Evolutionary conservation across 345 rosid genomes (phyloP).

Genomic region (Geranium rotundifolium): DNA sequence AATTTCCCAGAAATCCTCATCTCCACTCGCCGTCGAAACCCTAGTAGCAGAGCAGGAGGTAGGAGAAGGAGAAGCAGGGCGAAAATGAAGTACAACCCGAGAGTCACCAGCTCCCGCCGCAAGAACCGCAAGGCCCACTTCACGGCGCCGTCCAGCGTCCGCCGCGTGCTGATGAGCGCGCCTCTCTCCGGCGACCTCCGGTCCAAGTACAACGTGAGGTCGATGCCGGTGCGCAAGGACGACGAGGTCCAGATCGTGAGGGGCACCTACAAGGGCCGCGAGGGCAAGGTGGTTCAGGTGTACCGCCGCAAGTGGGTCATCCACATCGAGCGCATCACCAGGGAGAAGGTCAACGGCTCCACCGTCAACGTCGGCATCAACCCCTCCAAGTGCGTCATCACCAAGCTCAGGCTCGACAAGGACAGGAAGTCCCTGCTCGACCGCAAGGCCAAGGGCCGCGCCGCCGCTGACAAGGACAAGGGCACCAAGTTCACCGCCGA

Average conservation of each 20-base stretch:
- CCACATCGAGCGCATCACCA: constrained; percentile 68
- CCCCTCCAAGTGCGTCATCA: constrained; percentile 61
- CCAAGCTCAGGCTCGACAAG: constrained; percentile 70
- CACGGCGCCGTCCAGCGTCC: constrained; percentile 55
- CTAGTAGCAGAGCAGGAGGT: too few relatives aligned
- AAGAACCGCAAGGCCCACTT: constrained; percentile 78
- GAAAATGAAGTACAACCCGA: constrained; percentile 67
- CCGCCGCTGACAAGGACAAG: constrained; percentile 68
- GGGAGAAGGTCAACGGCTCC: constrained; percentile 74
- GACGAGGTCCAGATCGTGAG: constrained; percentile 79
- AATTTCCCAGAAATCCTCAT: too few relatives aligned
- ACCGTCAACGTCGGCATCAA: constrained; percentile 69
- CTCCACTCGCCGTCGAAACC: neutral
- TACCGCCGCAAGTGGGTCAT: constrained; percentile 79
- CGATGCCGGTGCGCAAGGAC: constrained; percentile 75
- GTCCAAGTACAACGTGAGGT: constrained; percentile 66
- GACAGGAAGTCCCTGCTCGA: constrained; percentile 60
- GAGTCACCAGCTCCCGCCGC: constrained; percentile 68
- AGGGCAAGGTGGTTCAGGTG: constrained; percentile 68
- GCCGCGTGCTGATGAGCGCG: constrained; percentile 69
- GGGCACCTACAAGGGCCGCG: constrained; percentile 73
- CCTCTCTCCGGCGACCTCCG: constrained; percentile 60
- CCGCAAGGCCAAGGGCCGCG: constrained; percentile 71
- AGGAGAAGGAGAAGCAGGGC: neutral
- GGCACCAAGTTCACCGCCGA: constrained; percentile 67